Percentiles rank a stretch among this genome's conserved stretches.
Evolutionary conservation across 139 green algal genomes (phyloP).

Genomic region (Coelastrella sp.): DNA sequence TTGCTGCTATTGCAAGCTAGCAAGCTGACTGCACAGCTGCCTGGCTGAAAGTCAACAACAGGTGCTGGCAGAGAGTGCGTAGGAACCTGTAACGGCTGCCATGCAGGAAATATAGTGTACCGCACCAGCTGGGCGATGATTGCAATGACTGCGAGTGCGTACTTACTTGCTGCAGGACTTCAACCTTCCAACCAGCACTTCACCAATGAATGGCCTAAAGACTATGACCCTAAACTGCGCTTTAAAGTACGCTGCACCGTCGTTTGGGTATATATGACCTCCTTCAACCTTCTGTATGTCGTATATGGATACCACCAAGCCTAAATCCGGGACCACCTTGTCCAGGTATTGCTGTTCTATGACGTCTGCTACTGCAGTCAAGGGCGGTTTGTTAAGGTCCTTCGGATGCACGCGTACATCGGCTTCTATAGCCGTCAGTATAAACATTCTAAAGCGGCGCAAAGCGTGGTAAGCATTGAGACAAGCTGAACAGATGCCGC

Average conservation of each 20-base stretch:
- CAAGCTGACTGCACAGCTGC: too few species aligned
- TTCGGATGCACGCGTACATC: slow-evolving; percentile 80
- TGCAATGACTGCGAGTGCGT: background rate
- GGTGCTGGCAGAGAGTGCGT: too few species aligned
- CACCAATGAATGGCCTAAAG: slow-evolving; percentile 90
- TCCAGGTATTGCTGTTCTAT: slow-evolving; percentile 84
- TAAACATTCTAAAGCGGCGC: slow-evolving; percentile 75
- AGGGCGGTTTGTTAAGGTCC: slow-evolving; percentile 75
- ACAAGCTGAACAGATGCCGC: background rate
- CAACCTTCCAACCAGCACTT: slow-evolving; percentile 89
- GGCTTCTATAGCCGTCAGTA: slow-evolving; percentile 76
- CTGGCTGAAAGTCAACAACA: too few species aligned
- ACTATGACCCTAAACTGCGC: slow-evolving; percentile 87
- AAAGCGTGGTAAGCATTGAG: background rate
- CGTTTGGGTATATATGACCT: slow-evolving; percentile 87
- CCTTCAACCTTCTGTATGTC: slow-evolving; percentile 87
- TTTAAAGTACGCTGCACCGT: slow-evolving; percentile 83
- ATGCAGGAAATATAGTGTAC: too few species aligned
- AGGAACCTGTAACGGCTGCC: too few species aligned
- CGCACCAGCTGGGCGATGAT: background rate
- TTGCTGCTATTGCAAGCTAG: too few species aligned
- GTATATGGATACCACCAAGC: slow-evolving; percentile 91
- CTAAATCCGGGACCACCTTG: slow-evolving; percentile 83
- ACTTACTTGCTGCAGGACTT: slow-evolving; percentile 68
- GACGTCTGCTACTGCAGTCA: slow-evolving; percentile 78